Base-by-base conservation (phyloP, 225 moss, liverwort and hornwort genomes). In the Straminergon stramineum region DNA sequence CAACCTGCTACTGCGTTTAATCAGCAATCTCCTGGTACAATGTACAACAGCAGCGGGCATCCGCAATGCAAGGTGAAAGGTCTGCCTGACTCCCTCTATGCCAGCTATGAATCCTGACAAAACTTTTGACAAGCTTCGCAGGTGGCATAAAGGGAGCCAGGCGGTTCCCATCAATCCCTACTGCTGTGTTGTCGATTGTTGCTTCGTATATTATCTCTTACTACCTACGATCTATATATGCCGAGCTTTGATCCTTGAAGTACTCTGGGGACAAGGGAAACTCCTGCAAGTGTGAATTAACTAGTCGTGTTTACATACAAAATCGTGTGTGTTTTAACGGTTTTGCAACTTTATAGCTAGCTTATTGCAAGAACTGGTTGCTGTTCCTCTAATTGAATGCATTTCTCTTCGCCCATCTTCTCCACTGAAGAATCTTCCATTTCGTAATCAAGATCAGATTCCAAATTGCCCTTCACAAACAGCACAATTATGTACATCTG, bases 81-180 rank as follows among this genome's bases (percentile, higher is more conserved):
- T 77, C 90, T 89, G 93, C 84, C 89, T 91, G 91, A 89, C 92
- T 89, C 92, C 92, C 92, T 93, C 80, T 23, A 93, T 88, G 93
- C 93, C 93, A 93, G 92, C 93, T 88, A 88, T 75, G 84, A 90
- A 91, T 85, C 92, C 79, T 90, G 93, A 61, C 92, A 92, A 91
- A 74, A 17, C 57, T 37, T 80, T 91, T 91, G 87, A 31, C 93
- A 91, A 79, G 93, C 83, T 85, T 69, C 92, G 89, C 88, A 93
- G 92, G 91, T 92, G 93, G 93, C 93, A 93, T 92, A 91, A 91
- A 92, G 92, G 93, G 93, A 93, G 93, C 93, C 93, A 93, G 93
- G 93, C 93, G 83, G 91, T 81, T 87, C 91, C 82, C 45, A 84
- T 92, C 86, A 37, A 61, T 90, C 81, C 55, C 74, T 71, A 83